Evolutionary conservation across 495 filamentous ascomycete species (phyloP).

Genomic region (Penicillium bialowiezense): DNA sequence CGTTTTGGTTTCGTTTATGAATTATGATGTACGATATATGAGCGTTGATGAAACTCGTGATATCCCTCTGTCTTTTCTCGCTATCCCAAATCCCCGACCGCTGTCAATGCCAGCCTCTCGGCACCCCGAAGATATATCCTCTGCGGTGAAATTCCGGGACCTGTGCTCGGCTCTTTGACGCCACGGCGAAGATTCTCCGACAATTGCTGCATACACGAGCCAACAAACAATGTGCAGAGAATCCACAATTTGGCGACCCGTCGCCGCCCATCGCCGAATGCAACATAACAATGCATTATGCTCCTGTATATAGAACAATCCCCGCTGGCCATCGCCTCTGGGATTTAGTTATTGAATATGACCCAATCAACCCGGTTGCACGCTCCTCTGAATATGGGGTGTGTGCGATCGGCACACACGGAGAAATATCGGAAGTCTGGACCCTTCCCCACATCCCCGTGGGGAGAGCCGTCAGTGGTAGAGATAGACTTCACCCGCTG

Average conservation of each 20-base stretch:
- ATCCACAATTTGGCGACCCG: not conserved
- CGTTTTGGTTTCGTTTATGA: slow-evolving; percentile 13
- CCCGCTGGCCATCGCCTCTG: not conserved
- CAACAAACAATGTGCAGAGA: not conserved
- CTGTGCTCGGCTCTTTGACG: not conserved
- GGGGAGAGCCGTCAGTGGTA: not conserved
- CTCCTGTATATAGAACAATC: not conserved
- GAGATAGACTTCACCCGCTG: not conserved
- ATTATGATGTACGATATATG: slow-evolving; percentile 23
- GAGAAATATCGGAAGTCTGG: not conserved
- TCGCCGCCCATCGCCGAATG: not conserved
- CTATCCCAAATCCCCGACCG: slow-evolving; percentile 1
- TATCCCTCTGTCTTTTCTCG: slow-evolving; percentile 5
- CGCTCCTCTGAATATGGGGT: not conserved
- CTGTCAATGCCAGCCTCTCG: not conserved
- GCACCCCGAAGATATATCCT: not conserved
- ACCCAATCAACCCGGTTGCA: not conserved
- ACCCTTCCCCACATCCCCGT: not conserved
- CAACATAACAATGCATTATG: not conserved
- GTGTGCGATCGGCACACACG: not conserved
- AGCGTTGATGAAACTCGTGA: slow-evolving; percentile 5
- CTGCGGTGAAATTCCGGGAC: not conserved
- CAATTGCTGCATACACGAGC: not conserved
- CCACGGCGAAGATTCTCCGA: not conserved
- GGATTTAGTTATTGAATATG: not conserved